phyloP scores from a whole-genome alignment of 2,329 filamentous ascomycete species.

The Juglanconis sp. region DNA sequence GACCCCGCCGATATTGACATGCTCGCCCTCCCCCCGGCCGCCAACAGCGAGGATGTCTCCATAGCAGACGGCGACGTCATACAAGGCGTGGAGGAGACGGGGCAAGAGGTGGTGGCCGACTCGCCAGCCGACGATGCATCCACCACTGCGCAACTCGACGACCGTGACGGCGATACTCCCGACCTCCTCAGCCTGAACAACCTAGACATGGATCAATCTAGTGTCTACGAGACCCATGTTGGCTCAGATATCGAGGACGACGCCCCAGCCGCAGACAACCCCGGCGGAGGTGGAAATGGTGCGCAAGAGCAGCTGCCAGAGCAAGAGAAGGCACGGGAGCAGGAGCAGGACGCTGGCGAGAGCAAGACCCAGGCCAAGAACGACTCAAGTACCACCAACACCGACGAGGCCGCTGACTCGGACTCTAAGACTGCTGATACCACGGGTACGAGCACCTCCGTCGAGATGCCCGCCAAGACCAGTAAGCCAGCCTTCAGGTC shows the following conservation, averaged over 20 bases:
- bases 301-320: neutral
- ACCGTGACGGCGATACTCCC: neutral
- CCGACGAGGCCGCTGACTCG: conserved; percentile 12
- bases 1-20: conserved; percentile 44
- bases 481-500: conserved; percentile 21
- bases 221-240: conserved; percentile 11
- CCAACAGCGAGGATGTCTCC: conserved; percentile 6
- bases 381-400: conserved; percentile 6
- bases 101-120: conserved; percentile 1
- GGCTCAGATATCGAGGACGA: conserved; percentile 12
- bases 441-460: conserved; percentile 19
- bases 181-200: neutral
- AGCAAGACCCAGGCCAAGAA: conserved; percentile 6
- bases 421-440: conserved; percentile 16
- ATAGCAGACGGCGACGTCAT: conserved; percentile 7
- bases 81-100: neutral
- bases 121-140: neutral
- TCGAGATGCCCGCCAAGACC: conserved; percentile 21
- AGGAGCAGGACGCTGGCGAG: neutral
- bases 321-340: neutral
- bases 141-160: conserved; percentile 1
- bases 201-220: conserved; percentile 10
- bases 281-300: neutral
- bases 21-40: conserved; percentile 30
- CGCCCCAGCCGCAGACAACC: neutral